Evolutionary conservation across 1,284 basidiomycete genomes (phyloP), one percentile per base, ranked within the genome.

Genomic region (Caloboletus firmus): DNA sequence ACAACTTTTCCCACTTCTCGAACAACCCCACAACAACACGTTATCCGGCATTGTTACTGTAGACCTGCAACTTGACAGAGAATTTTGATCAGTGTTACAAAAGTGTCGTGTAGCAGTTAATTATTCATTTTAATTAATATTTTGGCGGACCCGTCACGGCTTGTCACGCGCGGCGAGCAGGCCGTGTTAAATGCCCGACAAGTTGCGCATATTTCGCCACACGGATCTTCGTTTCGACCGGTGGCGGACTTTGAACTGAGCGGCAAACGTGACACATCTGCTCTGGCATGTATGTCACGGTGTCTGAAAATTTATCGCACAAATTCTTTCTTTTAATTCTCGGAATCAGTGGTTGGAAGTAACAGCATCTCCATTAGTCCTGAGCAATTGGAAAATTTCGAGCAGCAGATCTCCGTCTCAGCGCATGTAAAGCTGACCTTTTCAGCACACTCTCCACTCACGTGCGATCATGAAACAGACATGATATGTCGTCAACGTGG

Each of bases 401-500:
- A 5, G 17, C 10, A n/a, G 6, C 10, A 26, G 24, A 18, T 43
- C 1, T 28, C 12, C 18, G 7, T 26, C 28, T 43, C 6, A 11
- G 6, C 8, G n/a, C n/a, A 18, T 18, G 12, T 5, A 13, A 13
- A 37, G 3, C 9, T 24, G 39, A 40, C 39, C 3, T 22, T 40
- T 37, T n/a, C n/a, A 15, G 17, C 8, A n/a, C 17, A 37, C 36
- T 20, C 18, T 17, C 15, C n/a, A 35, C 9, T 3, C 35, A 36
- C 8, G 22, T 17, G 3, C 15, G 31, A 9, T 45, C 50, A 60
- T 61, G 43, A 61, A 47, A 62, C 52, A 32, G n/a, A 30, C 7
- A 18, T 41, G 55, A 52, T 57, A 32, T 36, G 39, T 59, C 40
- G 32, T 4, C 34, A 44, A 62, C 56, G 52, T 61, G 62, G 47